Conservation (phyloP, 2,329 filamentous ascomycete genomes). For the Phoma sp. region DNA sequence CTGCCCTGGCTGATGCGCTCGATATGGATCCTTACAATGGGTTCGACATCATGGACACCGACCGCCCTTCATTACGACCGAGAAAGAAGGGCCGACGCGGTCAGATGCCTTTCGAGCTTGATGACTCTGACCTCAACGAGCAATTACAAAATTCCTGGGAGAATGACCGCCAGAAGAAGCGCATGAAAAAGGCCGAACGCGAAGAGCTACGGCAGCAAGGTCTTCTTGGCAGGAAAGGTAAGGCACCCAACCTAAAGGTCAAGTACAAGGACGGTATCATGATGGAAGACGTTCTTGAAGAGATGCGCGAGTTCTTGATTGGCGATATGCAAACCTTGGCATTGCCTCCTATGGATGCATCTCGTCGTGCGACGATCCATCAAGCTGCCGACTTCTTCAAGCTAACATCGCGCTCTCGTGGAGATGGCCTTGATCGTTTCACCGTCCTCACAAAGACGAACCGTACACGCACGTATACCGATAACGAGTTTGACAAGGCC, state of each 20-base stretch:
- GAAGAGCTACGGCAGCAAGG: conserved; percentile 55
- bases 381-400: conserved; percentile 76
- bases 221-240: conserved; percentile 52
- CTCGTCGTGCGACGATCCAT: conserved; percentile 79
- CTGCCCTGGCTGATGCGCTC: conserved; percentile 63
- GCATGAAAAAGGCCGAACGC: conserved; percentile 55
- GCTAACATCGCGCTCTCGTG: conserved; percentile 83
- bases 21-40: conserved; percentile 69
- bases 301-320: conserved; percentile 74
- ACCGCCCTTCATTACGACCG: conserved; percentile 70
- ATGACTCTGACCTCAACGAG: conserved; percentile 53
- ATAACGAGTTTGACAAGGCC: conserved; percentile 58
- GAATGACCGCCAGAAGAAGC: conserved; percentile 55
- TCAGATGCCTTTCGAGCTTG: conserved; percentile 55
- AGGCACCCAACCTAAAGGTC: conserved; percentile 60
- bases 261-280: conserved; percentile 78
- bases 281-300: conserved; percentile 72
- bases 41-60: conserved; percentile 86
- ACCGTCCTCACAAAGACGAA: conserved; percentile 78
- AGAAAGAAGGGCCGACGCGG: conserved; percentile 69
- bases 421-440: conserved; percentile 74
- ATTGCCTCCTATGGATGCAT: conserved; percentile 84
- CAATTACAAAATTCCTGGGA: conserved; percentile 51
- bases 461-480: conserved; percentile 67
- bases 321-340: conserved; percentile 69